Conservation (phyloP, 2,329 filamentous ascomycete genomes). For the Chalara sp. region DNA sequence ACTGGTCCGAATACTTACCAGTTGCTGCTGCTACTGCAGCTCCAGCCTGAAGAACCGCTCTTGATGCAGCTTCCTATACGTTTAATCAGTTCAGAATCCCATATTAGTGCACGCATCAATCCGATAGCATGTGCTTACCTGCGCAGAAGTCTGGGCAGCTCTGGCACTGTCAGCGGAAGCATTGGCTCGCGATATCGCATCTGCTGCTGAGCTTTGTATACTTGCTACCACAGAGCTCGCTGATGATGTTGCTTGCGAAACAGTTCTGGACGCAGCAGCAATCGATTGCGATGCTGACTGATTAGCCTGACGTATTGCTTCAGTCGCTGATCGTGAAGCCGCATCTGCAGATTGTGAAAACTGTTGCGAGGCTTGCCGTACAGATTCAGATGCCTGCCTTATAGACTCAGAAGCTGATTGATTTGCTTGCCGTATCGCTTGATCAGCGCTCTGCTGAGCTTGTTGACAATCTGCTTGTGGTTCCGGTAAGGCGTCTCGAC, state of each 20-base stretch:
- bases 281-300: conserved; percentile 17
- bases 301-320: conserved; percentile 13
- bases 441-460: conserved; percentile 17
- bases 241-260: conserved; percentile 15
- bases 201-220: conserved; percentile 16
- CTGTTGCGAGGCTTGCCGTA: conserved; percentile 16
- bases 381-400: conserved; percentile 13
- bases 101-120: not conserved
- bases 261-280: conserved; percentile 18
- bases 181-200: conserved; percentile 17
- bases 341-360: conserved; percentile 18
- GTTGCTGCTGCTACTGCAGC: conserved; percentile 23
- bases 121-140: conserved; percentile 11
- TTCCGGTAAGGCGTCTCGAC: conserved; percentile 7
- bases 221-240: conserved; percentile 17
- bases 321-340: conserved; percentile 17
- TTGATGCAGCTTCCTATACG: conserved; percentile 15
- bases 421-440: conserved; percentile 15
- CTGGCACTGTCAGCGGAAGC: conserved; percentile 14
- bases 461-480: conserved; percentile 11
- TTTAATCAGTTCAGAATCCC: conserved; percentile 1
- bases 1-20: conserved; percentile 11
- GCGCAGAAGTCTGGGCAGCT: conserved; percentile 13
- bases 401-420: conserved; percentile 15
- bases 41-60: conserved; percentile 19